phyloP scores from a whole-genome alignment of 2,329 filamentous ascomycete genomes.

The Ophiostoma sp. region DNA sequence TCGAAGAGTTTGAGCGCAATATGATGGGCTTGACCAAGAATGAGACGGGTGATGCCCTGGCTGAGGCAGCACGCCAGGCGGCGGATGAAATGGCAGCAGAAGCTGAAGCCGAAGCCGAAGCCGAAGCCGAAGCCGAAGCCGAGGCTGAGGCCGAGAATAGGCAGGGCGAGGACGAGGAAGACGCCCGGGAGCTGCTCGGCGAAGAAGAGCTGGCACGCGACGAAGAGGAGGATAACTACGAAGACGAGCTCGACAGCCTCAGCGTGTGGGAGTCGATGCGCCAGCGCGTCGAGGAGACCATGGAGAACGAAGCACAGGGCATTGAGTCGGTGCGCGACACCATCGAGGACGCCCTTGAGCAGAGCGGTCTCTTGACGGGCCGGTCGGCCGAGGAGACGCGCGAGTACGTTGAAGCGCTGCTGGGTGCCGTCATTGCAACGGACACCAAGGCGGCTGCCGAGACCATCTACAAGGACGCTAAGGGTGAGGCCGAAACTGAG shows the following conservation, averaged over 20 bases:
- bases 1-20: constrained; percentile 62
- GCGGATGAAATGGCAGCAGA: constrained; percentile 11
- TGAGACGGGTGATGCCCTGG: not conserved
- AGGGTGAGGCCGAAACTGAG: constrained; percentile 19
- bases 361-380: constrained; percentile 47
- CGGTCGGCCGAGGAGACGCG: constrained; percentile 43
- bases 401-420: constrained; percentile 46
- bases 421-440: constrained; percentile 42
- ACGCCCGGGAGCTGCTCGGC: not conserved
- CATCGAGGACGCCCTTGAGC: constrained; percentile 50
- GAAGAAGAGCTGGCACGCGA: constrained; percentile 21
- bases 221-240: constrained; percentile 28
- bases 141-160: constrained; percentile 26
- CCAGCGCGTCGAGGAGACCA: constrained; percentile 49
- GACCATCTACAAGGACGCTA: constrained; percentile 21
- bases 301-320: constrained; percentile 53
- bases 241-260: constrained; percentile 27
- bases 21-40: constrained; percentile 48
- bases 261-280: constrained; percentile 51
- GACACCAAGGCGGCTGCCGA: constrained; percentile 26
- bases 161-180: constrained; percentile 26
- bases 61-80: constrained; percentile 10
- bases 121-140: constrained; percentile 26
- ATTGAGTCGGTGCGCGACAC: constrained; percentile 48
- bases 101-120: constrained; percentile 19